phyloP scores from a whole-genome alignment of 2,329 filamentous ascomycete genomes.

The Phoma herbarum region DNA sequence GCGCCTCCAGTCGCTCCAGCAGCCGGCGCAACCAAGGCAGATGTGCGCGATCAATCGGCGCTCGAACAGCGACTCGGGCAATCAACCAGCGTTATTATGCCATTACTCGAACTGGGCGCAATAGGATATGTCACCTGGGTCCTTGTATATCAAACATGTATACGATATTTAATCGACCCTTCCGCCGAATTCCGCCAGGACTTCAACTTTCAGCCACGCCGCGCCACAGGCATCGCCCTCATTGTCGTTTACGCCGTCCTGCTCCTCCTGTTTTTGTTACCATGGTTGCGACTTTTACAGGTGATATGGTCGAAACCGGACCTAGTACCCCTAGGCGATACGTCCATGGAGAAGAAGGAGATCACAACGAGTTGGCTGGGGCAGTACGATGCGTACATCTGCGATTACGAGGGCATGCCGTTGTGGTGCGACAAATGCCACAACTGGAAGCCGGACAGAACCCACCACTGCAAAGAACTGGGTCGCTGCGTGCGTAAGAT shows the following conservation, averaged over 20 bases:
- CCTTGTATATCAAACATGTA: slow-evolving; percentile 66
- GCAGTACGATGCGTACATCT: slow-evolving; percentile 82
- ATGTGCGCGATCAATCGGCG: slow-evolving; percentile 31
- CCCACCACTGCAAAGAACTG: slow-evolving; percentile 86
- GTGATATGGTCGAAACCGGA: slow-evolving; percentile 76
- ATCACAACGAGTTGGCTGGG: slow-evolving; percentile 66
- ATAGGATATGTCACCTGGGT: slow-evolving; percentile 77
- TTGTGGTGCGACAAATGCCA: slow-evolving; percentile 85
- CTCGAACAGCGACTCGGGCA: slow-evolving; percentile 57
- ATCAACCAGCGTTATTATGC: slow-evolving; percentile 72
- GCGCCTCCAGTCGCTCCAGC: slow-evolving; percentile 26
- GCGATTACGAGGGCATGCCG: slow-evolving; percentile 79
- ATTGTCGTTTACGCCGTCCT: slow-evolving; percentile 77
- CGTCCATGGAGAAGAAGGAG: slow-evolving; percentile 40
- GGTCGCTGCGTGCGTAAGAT: slow-evolving; percentile 85
- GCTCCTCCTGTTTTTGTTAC: slow-evolving; percentile 69
- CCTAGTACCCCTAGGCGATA: slow-evolving; percentile 69
- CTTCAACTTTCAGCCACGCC: slow-evolving; percentile 50
- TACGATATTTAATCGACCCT: slow-evolving; percentile 73
- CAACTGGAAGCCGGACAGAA: slow-evolving; percentile 87
- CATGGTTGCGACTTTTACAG: slow-evolving; percentile 76
- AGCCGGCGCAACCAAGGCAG: slow-evolving; percentile 34
- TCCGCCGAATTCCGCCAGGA: slow-evolving; percentile 34
- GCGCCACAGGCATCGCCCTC: slow-evolving; percentile 71
- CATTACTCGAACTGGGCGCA: slow-evolving; percentile 70